A percentile compares a stretch with the other conserved stretches of the same genome.
phyloP scores from a whole-genome alignment of 2,329 filamentous ascomycete species.

The Tolypocladium nubicola region DNA sequence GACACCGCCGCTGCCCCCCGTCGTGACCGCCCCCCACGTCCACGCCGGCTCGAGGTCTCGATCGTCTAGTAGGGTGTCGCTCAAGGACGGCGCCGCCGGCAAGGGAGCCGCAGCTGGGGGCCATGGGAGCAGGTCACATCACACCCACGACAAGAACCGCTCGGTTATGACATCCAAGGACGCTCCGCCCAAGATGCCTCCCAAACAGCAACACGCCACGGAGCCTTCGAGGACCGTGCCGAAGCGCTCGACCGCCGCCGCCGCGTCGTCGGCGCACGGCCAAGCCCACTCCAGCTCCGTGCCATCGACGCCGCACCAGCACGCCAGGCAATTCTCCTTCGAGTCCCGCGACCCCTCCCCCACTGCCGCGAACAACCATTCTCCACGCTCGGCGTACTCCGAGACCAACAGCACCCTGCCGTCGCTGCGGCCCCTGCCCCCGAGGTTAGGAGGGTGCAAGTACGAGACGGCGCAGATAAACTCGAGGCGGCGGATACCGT shows the following conservation, averaged over 20 bases:
- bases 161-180: conserved; percentile 52
- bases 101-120: conserved; percentile 41
- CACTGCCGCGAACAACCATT: conserved; percentile 64
- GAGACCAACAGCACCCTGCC: conserved; percentile 71
- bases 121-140: conserved; percentile 55
- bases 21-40: conserved; percentile 44
- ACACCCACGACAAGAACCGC: conserved; percentile 49
- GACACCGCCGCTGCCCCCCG: conserved; percentile 42
- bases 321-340: conserved; percentile 71
- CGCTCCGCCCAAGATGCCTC: conserved; percentile 36
- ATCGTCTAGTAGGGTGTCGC: conserved; percentile 50
- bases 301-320: conserved; percentile 86
- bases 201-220: conserved; percentile 28
- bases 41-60: conserved; percentile 46
- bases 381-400: conserved; percentile 81
- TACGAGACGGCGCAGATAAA: conserved; percentile 81
- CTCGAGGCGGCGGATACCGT: conserved; percentile 79
- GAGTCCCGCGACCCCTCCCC: conserved; percentile 74
- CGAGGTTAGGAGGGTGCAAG: conserved; percentile 56
- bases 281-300: conserved; percentile 70
- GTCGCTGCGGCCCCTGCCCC: conserved; percentile 54
- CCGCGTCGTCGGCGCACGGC: conserved; percentile 13
- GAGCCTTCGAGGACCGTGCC: conserved; percentile 20
- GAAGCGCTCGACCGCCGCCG: conserved; percentile 16
- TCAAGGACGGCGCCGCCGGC: conserved; percentile 35